Conservation (phyloP, 2,329 filamentous ascomycete species). For the Exophiala mesophila region DNA sequence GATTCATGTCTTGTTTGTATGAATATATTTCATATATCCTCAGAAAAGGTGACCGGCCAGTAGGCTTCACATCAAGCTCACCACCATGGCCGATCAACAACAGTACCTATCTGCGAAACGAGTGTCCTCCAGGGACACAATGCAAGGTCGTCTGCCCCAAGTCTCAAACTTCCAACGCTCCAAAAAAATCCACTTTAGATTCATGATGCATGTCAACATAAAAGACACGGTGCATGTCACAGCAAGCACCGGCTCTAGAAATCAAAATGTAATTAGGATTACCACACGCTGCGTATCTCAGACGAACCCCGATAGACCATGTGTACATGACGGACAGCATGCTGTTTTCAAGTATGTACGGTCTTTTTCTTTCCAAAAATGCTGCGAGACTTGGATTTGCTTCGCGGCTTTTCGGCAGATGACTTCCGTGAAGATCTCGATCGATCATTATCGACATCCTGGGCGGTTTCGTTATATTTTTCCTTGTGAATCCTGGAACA, state of each 20-base stretch:
- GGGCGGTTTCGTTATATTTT: slow-evolving; percentile 23
- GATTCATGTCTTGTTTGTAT: too few species aligned
- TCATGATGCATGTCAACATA: slow-evolving; percentile 19
- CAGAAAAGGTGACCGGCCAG: too few species aligned
- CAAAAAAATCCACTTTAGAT: not conserved
- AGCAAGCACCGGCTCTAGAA: not conserved
- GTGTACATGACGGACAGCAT: not conserved
- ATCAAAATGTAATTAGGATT: not conserved
- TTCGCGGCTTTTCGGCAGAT: slow-evolving; percentile 16
- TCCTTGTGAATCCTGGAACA: slow-evolving; percentile 25
- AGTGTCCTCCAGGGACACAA: not conserved
- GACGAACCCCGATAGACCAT: not conserved
- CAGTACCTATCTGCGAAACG: too few species aligned
- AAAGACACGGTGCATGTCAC: not conserved
- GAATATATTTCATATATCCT: too few species aligned
- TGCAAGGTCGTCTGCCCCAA: too few species aligned
- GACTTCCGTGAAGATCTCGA: slow-evolving; percentile 13
- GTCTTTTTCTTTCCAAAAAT: slow-evolving; percentile 22
- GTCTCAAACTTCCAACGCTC: too few species aligned
- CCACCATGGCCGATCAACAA: too few species aligned
- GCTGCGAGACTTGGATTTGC: slow-evolving; percentile 21
- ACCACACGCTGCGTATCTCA: too few species aligned
- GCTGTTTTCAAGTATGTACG: not conserved
- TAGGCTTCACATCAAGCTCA: too few species aligned
- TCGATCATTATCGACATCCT: slow-evolving; percentile 12